Percentiles rank a stretch among this genome's conserved stretches.
phyloP scores from a whole-genome alignment of 352 stramenopile genomes.

The Pythium utonaiense region DNA sequence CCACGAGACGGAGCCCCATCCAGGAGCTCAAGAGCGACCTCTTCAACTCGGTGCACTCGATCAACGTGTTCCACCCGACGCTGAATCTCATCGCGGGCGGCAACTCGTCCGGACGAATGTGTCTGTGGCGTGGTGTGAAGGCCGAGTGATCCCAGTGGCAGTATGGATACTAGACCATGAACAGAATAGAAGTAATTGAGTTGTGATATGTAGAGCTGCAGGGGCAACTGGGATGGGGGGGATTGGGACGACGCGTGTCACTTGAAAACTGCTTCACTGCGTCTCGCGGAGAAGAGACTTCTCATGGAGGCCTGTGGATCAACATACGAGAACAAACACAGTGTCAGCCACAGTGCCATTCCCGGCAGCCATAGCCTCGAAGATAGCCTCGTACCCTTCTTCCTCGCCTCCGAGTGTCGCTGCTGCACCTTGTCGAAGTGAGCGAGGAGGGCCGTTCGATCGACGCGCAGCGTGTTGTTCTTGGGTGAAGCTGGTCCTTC shows the following conservation, averaged over 20 bases:
- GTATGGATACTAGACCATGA: neutral
- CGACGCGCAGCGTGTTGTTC: slow-evolving; percentile 30
- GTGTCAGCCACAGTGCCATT: too few relatives aligned
- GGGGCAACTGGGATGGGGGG: neutral
- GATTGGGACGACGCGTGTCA: neutral
- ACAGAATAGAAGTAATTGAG: neutral
- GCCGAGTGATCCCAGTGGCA: neutral
- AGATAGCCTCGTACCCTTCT: slow-evolving; percentile 51
- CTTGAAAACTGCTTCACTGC: neutral
- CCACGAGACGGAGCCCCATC: slow-evolving; percentile 59
- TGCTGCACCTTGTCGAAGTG: slow-evolving; percentile 75
- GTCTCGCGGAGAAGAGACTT: slow-evolving; percentile 47
- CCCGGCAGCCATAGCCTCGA: too few relatives aligned
- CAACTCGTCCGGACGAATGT: slow-evolving; percentile 72
- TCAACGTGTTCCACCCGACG: slow-evolving; percentile 83
- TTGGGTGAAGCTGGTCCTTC: neutral
- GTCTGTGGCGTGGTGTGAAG: slow-evolving; percentile 48
- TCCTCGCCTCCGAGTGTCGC: slow-evolving; percentile 64
- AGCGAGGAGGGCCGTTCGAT: slow-evolving; percentile 51
- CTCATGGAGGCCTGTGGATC: slow-evolving; percentile 33
- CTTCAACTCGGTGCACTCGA: slow-evolving; percentile 82
- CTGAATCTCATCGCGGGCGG: slow-evolving; percentile 64
- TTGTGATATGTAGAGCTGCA: neutral
- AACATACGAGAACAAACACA: neutral
- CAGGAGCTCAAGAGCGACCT: slow-evolving; percentile 64